Conservation (phyloP, 2,329 filamentous ascomycete genomes). For the Trichophaea hybrida region DNA sequence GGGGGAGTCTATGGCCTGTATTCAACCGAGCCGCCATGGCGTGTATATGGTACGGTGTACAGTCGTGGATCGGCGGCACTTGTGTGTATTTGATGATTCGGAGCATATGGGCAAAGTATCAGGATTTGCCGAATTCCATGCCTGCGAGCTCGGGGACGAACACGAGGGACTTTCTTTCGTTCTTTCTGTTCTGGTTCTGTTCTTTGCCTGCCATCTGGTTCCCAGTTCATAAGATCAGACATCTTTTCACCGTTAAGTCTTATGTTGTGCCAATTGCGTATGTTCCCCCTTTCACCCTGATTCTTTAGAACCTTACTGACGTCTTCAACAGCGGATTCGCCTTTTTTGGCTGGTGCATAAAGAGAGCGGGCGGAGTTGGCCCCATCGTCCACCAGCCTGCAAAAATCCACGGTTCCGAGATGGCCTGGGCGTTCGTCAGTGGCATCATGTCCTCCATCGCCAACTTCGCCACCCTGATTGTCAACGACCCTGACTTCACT, state of each 20-base stretch:
- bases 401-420: constrained; percentile 47
- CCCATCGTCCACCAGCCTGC: constrained; percentile 61
- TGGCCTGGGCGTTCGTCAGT: constrained; percentile 70
- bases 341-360: constrained; percentile 77
- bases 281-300: constrained; percentile 29
- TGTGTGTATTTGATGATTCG: constrained; percentile 84
- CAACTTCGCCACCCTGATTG: constrained; percentile 79
- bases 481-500: constrained; percentile 64
- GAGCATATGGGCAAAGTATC: constrained; percentile 61
- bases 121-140: constrained; percentile 32
- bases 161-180: constrained; percentile 62
- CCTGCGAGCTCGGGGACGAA: constrained; percentile 55
- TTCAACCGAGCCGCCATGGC: constrained; percentile 81
- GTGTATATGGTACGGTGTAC: constrained; percentile 78
- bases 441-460: constrained; percentile 81
- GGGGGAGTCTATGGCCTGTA: constrained; percentile 69
- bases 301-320: constrained; percentile 3
- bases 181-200: constrained; percentile 73
- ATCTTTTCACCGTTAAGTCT: constrained; percentile 82
- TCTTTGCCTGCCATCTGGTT: constrained; percentile 80
- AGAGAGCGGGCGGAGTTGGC: constrained; percentile 66
- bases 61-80: constrained; percentile 68
- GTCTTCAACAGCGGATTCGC: constrained; percentile 39
- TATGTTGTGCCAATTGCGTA: constrained; percentile 63
- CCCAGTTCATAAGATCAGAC: constrained; percentile 73